Evolutionary conservation across 2,329 filamentous ascomycete species (phyloP).

Genomic region (Trichoderma hamatum): DNA sequence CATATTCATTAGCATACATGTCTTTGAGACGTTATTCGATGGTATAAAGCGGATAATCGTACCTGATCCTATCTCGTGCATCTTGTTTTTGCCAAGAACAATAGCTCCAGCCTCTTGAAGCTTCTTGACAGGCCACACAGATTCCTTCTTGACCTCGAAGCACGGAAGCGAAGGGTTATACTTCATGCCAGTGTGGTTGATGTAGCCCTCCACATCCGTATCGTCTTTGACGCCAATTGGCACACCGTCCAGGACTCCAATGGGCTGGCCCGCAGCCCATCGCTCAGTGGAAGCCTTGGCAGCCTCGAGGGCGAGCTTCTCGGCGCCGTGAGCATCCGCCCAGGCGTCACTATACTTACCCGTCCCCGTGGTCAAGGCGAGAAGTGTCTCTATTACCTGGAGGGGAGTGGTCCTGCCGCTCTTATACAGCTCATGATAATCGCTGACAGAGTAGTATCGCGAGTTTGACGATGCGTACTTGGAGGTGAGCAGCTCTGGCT

Average conservation of each 20-base stretch:
- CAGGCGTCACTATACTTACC: conserved; percentile 73
- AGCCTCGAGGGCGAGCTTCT: conserved; percentile 64
- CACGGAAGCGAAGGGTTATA: conserved; percentile 57
- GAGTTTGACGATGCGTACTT: conserved; percentile 47
- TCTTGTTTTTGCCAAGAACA: conserved; percentile 74
- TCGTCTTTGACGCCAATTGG: conserved; percentile 87
- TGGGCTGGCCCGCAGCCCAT: conserved; percentile 66
- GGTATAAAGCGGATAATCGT: conserved; percentile 34
- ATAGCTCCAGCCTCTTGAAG: conserved; percentile 76
- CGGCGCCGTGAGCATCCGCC: conserved; percentile 62
- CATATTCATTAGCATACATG: neutral
- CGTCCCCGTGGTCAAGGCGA: conserved; percentile 65
- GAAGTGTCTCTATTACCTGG: conserved; percentile 69
- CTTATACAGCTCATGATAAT: conserved; percentile 77
- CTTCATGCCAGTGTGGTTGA: conserved; percentile 65
- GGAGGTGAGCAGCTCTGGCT: conserved; percentile 45
- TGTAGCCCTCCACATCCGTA: conserved; percentile 70
- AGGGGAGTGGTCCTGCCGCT: conserved; percentile 71
- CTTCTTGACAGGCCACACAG: conserved; percentile 71
- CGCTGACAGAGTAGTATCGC: conserved; percentile 69
- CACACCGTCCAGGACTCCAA: conserved; percentile 77
- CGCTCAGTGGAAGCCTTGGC: conserved; percentile 74
- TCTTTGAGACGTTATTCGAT: neutral
- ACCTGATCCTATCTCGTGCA: conserved; percentile 77
- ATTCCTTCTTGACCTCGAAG: conserved; percentile 56